Base-by-base conservation (phyloP, 2,329 filamentous ascomycete genomes). In the Myriosclerotinia scirpicola region DNA sequence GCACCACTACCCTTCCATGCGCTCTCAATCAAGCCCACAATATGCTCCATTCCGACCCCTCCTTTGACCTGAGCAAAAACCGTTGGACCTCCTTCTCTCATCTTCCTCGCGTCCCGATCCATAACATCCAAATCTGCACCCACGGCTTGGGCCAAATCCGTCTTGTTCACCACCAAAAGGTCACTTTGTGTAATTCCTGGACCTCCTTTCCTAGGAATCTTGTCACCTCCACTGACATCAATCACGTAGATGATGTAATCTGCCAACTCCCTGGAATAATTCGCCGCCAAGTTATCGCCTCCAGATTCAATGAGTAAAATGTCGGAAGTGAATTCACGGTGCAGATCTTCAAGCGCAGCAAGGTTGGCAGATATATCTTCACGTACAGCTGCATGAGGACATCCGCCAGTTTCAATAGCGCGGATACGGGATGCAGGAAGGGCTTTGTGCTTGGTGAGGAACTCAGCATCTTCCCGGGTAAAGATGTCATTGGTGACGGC, bases 401-500 rank as follows among this genome's bases (percentile, higher is more conserved):
- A 98, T 15, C 95, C 95, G 72, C 95, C 95, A 2, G 95, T 99
- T 81, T 99, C 95, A 79, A 99, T 98, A 76, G 95, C 95, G 69
- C 90, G 87, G 81, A 98, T 98, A 68, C 94, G 91, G 38, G 85
- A 79, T 6, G 93, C 85, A 0, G 93, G 90, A 0, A 98, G 88
- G 7, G 95, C 95, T 71, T 86, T 84, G 84, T 97, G 85, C 67
- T 88, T 88, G 67, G 92, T 96, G 36, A 99, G 88, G 82, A 99
- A 99, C 80, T 98, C 95, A 82, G 93, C 93, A 83, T 99, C 95
- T 81, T 99, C 95, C 71, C 90, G 90, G 30, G 94, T 98, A 84
- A 98, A 98, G 83, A 98, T 98, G 83, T 98, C 94, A 84, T 98
- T 98, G 60, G 95, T 99, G 30, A 99, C 94, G 68, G 93, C 95